Evolutionary conservation across 2,329 filamentous ascomycete species (phyloP).

Genomic region (Colletotrichum sojae): DNA sequence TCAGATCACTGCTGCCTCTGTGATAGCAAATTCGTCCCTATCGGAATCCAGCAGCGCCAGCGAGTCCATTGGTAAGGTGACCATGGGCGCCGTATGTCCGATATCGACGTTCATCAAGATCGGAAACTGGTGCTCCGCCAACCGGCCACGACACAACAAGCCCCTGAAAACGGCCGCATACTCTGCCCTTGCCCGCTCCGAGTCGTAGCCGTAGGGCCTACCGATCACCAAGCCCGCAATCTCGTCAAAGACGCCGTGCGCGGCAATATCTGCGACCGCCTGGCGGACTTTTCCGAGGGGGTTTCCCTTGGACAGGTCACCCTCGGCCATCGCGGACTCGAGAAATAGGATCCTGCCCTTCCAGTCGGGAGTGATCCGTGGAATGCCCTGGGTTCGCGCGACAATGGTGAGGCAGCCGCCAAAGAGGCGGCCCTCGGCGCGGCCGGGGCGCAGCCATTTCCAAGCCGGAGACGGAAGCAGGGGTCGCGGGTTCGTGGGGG

Average conservation of each 20-base stretch:
- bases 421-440: conserved; percentile 58
- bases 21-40: conserved; percentile 52
- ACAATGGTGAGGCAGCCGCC: conserved; percentile 59
- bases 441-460: conserved; percentile 55
- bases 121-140: conserved; percentile 51
- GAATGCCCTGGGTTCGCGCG: conserved; percentile 53
- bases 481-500: conserved; percentile 45
- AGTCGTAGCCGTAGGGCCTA: conserved; percentile 57
- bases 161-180: conserved; percentile 50
- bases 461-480: conserved; percentile 49
- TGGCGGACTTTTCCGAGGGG: conserved; percentile 50
- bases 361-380: conserved; percentile 54
- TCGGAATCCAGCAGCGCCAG: conserved; percentile 56
- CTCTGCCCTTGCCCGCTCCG: conserved; percentile 45
- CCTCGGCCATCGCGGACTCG: conserved; percentile 56
- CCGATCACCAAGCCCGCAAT: conserved; percentile 58
- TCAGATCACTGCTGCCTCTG: conserved; percentile 43
- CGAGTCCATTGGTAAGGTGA: conserved; percentile 57
- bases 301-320: conserved; percentile 41
- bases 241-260: conserved; percentile 57
- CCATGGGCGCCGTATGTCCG: conserved; percentile 58
- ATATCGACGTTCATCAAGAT: conserved; percentile 59
- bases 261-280: conserved; percentile 57
- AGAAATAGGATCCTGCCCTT: conserved; percentile 56
- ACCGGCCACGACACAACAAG: conserved; percentile 52